phyloP scores from a whole-genome alignment of 1,284 basidiomycete species.

The Sporisorium reilianum region DNA sequence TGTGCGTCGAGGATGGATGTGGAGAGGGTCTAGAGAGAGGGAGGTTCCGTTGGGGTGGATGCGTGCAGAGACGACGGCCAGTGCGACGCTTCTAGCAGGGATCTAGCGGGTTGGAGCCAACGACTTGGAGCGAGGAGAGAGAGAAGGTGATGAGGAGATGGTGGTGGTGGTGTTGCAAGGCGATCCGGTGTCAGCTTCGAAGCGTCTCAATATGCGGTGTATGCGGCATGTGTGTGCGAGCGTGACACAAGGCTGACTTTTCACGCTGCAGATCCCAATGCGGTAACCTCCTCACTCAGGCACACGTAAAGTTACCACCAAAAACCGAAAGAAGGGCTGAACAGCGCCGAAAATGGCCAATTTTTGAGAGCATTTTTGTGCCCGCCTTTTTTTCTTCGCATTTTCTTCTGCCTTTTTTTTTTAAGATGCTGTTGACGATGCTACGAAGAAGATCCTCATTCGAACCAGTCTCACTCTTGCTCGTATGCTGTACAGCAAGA shows the following conservation, averaged over 20 bases:
- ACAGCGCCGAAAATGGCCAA: too few relatives aligned
- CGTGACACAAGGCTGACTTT: background rate
- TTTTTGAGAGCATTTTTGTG: background rate
- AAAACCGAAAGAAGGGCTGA: too few relatives aligned
- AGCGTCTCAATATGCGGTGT: too few relatives aligned
- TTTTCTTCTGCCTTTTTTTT: too few relatives aligned
- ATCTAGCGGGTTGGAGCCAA: background rate
- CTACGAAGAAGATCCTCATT: too few relatives aligned
- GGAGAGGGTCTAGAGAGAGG: background rate
- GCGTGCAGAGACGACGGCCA: background rate
- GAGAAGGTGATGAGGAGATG: background rate
- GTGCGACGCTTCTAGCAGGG: background rate
- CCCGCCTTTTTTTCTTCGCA: background rate
- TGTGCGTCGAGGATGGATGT: background rate
- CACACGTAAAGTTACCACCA: too few relatives aligned
- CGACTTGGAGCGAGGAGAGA: background rate
- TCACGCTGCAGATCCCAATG: background rate
- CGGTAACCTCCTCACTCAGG: background rate
- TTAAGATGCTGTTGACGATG: too few relatives aligned
- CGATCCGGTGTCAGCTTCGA: background rate
- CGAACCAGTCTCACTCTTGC: too few relatives aligned
- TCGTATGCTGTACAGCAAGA: background rate
- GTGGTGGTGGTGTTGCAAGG: background rate
- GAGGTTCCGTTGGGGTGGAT: constrained; percentile 5
- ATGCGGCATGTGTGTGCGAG: background rate